phyloP scores from a whole-genome alignment of 441 rosid genomes.

The Adansonia gregorii region DNA sequence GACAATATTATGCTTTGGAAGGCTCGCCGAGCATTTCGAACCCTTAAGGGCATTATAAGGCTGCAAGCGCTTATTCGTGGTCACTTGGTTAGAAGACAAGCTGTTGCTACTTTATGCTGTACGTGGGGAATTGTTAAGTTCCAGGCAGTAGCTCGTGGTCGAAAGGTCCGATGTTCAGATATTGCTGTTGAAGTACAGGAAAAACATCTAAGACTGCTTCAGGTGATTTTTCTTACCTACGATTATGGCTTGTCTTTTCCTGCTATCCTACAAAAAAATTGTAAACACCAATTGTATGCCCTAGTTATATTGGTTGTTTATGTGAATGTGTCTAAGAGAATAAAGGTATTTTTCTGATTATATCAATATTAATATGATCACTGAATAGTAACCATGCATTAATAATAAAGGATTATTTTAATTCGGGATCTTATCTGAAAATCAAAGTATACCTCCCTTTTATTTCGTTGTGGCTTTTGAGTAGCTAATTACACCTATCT shows the following conservation, averaged over 20 bases:
- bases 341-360: slow-evolving; percentile 3
- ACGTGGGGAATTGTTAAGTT: slow-evolving; percentile 59
- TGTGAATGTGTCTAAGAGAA: not conserved
- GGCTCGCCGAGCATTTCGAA: slow-evolving; percentile 64
- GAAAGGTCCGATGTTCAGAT: slow-evolving; percentile 52
- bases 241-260: not conserved
- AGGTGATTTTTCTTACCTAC: slow-evolving; percentile 37
- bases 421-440: slow-evolving; percentile 1
- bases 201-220: slow-evolving; percentile 28
- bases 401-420: not conserved
- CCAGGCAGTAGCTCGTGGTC: slow-evolving; percentile 62
- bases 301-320: not conserved
- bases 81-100: slow-evolving; percentile 72
- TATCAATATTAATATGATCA: not conserved
- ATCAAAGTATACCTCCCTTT: not conserved
- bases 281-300: not conserved
- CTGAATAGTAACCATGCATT: not conserved
- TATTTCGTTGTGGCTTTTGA: not conserved
- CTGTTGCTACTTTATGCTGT: slow-evolving; percentile 66
- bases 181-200: slow-evolving; percentile 44
- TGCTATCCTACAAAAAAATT: not conserved
- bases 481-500: not conserved
- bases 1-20: slow-evolving; percentile 31
- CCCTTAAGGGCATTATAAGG: slow-evolving; percentile 58
- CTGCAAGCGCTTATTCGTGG: slow-evolving; percentile 73